Conservation (phyloP, 2,329 filamentous ascomycete species). For the Aspergillus uvarum region DNA sequence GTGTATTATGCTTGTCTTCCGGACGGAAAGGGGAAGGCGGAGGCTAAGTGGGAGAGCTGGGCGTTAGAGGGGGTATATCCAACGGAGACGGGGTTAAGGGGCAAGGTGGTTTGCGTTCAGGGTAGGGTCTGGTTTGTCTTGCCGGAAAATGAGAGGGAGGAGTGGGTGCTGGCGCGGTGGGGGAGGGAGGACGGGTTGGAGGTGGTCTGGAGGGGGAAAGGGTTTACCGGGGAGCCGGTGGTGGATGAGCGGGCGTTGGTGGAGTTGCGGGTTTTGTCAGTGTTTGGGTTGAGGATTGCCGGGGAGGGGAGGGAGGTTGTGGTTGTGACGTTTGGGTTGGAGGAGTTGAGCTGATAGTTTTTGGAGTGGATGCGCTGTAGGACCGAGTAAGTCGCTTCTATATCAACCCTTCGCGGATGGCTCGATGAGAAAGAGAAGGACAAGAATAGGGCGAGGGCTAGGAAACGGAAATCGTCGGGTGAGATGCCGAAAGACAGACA, state of each 20-base stretch:
- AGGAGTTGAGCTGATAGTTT: too few relatives aligned
- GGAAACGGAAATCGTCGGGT: neutral
- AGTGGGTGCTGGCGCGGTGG: neutral
- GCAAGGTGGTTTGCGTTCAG: neutral
- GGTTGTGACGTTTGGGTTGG: neutral
- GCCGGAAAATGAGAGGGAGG: neutral
- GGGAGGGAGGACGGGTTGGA: neutral
- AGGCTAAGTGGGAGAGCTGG: neutral
- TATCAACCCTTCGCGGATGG: too few relatives aligned
- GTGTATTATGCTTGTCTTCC: neutral
- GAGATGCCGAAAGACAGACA: too few relatives aligned
- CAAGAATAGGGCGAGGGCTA: too few relatives aligned
- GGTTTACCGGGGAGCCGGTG: neutral
- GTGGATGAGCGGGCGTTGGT: neutral
- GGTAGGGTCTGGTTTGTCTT: neutral
- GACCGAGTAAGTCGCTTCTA: too few relatives aligned
- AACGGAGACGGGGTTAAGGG: neutral
- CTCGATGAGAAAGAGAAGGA: too few relatives aligned
- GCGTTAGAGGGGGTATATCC: neutral
- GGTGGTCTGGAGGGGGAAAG: neutral
- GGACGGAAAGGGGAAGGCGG: too few relatives aligned
- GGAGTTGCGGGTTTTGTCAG: neutral
- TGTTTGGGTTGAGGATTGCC: neutral
- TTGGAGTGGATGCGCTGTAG: too few relatives aligned
- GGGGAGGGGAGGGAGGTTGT: conserved; percentile 1